These are phyloP conservation scores for Leersia perrieri DNA, from an alignment of 176 grass and related monocot species.

Conservation along the genomic window DNA sequence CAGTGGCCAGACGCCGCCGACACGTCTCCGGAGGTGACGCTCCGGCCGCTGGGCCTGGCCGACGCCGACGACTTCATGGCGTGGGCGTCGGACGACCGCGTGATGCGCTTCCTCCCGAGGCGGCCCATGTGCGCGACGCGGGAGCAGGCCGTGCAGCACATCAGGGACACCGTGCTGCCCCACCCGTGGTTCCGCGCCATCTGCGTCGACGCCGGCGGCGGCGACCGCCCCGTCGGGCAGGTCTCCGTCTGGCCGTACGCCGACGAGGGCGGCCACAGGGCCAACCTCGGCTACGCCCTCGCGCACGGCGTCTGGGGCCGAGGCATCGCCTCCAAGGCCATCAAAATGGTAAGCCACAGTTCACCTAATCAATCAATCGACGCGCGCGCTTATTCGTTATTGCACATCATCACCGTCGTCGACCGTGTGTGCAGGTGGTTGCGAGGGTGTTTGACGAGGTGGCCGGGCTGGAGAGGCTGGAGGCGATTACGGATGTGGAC, in stretches of 20 bases:
- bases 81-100: constrained; percentile 62
- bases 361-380: no score
- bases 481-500: constrained; percentile 43
- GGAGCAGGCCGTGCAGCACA: constrained; percentile 36
- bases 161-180: constrained; percentile 39
- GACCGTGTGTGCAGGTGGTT: constrained; percentile 29
- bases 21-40: constrained; percentile 13
- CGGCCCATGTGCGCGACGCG: constrained; percentile 25
- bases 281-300: constrained; percentile 54
- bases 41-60: constrained; percentile 35
- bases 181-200: constrained; percentile 59
- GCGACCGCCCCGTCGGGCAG: constrained; percentile 42
- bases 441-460: constrained; percentile 44
- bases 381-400: neutral
- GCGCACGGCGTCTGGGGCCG: constrained; percentile 40
- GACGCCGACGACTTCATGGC: constrained; percentile 54
- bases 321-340: constrained; percentile 36
- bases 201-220: constrained; percentile 36
- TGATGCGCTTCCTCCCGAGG: constrained; percentile 51
- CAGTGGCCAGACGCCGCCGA: neutral
- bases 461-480: constrained; percentile 51
- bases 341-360: constrained; percentile 39
- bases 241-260: constrained; percentile 48
- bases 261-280: constrained; percentile 31
- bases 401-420: neutral